phyloP scores from a whole-genome alignment of 768 basidiomycete species.

The Dendrothele bispora region DNA sequence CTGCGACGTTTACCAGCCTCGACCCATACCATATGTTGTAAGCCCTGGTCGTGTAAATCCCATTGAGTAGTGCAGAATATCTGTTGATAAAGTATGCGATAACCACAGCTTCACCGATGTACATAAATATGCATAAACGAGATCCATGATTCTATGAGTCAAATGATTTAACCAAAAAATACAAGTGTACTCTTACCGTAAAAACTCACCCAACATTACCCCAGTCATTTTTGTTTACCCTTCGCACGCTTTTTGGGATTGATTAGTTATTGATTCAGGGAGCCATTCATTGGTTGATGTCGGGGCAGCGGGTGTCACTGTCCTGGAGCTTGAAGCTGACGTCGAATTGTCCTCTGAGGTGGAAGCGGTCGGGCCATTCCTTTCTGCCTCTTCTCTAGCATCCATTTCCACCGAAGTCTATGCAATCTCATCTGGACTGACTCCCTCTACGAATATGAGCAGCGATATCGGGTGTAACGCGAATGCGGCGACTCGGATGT shows the following conservation, averaged over 20 bases:
- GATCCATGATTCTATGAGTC: too few relatives aligned
- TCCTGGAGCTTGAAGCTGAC: not conserved
- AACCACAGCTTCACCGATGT: too few relatives aligned
- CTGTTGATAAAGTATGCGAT: too few relatives aligned
- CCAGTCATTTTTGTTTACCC: constrained; percentile 33
- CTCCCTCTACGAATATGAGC: constrained; percentile 46
- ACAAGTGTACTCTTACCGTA: too few relatives aligned
- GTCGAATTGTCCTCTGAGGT: not conserved
- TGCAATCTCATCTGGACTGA: constrained; percentile 52
- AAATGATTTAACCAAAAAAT: too few relatives aligned
- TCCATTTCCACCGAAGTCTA: constrained; percentile 44
- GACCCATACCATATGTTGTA: too few relatives aligned
- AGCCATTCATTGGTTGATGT: constrained; percentile 49
- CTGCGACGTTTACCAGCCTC: too few relatives aligned
- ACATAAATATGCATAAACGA: too few relatives aligned
- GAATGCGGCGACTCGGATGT: constrained; percentile 49
- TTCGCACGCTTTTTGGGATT: constrained; percentile 44
- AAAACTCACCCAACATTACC: too few relatives aligned
- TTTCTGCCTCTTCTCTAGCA: constrained; percentile 23
- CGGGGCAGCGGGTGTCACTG: constrained; percentile 7
- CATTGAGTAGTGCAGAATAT: too few relatives aligned
- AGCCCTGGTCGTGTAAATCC: too few relatives aligned
- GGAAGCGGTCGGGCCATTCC: not conserved
- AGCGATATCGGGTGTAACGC: constrained; percentile 55
- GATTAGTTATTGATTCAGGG: constrained; percentile 43